Percentiles rank a stretch among this genome's conserved stretches.
Evolutionary conservation across 805 yeast genomes (phyloP).

Genomic region (Starmerella gropengiesseri): DNA sequence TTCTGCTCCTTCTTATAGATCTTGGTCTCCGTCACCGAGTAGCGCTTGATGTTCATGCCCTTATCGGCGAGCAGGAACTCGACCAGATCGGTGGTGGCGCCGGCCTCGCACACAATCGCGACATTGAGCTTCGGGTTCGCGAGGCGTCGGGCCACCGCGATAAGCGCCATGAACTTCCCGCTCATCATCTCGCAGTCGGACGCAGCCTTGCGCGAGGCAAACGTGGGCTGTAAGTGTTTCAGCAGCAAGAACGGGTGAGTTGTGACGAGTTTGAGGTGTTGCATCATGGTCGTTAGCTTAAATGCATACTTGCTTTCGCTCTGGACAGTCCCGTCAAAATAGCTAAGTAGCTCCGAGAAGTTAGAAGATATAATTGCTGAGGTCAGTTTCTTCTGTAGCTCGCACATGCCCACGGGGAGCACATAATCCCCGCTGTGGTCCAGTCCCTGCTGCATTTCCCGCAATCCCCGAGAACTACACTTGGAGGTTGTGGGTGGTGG

Average conservation of each 20-base stretch:
- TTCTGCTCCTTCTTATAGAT: slow-evolving; percentile 16
- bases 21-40: slow-evolving; percentile 39
- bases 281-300: slow-evolving; percentile 52
- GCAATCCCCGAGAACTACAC: neutral
- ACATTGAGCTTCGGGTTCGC: slow-evolving; percentile 39
- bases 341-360: slow-evolving; percentile 79
- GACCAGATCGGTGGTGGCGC: slow-evolving; percentile 57
- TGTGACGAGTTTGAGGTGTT: slow-evolving; percentile 68
- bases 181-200: slow-evolving; percentile 50
- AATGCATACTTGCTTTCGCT: slow-evolving; percentile 47
- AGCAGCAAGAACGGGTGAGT: slow-evolving; percentile 83
- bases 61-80: slow-evolving; percentile 75
- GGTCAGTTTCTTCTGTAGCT: slow-evolving; percentile 67
- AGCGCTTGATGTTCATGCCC: slow-evolving; percentile 49
- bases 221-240: slow-evolving; percentile 64
- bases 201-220: slow-evolving; percentile 49
- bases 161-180: slow-evolving; percentile 62
- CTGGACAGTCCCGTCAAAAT: slow-evolving; percentile 51
- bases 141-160: slow-evolving; percentile 50
- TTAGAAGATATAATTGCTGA: slow-evolving; percentile 88
- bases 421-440: slow-evolving; percentile 15
- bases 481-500: neutral
- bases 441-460: slow-evolving; percentile 7
- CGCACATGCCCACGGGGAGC: slow-evolving; percentile 23
- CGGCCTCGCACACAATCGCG: slow-evolving; percentile 62